A percentile compares a stretch with the other conserved stretches of the same genome.
phyloP scores from a whole-genome alignment of 2,329 filamentous ascomycete genomes.

The Pyrenophora tritici-repentis region DNA sequence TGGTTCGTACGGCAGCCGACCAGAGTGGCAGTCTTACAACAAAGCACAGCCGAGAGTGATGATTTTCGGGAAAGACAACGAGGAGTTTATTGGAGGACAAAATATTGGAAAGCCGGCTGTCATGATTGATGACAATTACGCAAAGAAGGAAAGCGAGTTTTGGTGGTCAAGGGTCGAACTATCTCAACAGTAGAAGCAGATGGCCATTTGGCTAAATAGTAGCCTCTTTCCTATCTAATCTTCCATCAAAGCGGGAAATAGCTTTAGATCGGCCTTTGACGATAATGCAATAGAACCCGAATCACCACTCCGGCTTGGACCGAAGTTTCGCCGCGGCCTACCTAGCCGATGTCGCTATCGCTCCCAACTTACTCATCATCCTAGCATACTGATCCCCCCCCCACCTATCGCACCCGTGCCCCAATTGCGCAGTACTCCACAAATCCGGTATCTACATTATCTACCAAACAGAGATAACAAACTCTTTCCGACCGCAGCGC shows the following conservation, averaged over 20 bases:
- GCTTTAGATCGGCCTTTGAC: no score
- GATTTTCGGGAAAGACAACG: constrained; percentile 65
- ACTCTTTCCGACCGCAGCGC: background rate
- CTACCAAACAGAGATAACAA: background rate
- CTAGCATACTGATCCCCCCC: background rate
- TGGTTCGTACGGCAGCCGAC: constrained; percentile 12
- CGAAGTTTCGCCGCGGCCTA: no score
- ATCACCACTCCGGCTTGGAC: no score
- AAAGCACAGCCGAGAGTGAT: constrained; percentile 34
- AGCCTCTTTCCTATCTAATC: no score
- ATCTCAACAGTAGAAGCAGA: constrained; percentile 34
- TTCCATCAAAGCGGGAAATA: no score
- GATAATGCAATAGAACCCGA: no score
- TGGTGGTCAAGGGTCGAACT: constrained; percentile 61
- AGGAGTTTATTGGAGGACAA: constrained; percentile 53
- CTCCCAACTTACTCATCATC: no score
- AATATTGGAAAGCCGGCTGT: constrained; percentile 45
- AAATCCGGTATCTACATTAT: background rate
- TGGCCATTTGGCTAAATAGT: background rate
- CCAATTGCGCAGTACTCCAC: background rate
- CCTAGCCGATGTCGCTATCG: no score
- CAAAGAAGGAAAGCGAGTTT: constrained; percentile 59
- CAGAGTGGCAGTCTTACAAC: constrained; percentile 29
- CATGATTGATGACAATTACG: constrained; percentile 49
- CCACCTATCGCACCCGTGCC: background rate